These are phyloP conservation scores for Arthromyces matolae DNA, from an alignment of 768 basidiomycete species.

Conservation along the genomic window DNA sequence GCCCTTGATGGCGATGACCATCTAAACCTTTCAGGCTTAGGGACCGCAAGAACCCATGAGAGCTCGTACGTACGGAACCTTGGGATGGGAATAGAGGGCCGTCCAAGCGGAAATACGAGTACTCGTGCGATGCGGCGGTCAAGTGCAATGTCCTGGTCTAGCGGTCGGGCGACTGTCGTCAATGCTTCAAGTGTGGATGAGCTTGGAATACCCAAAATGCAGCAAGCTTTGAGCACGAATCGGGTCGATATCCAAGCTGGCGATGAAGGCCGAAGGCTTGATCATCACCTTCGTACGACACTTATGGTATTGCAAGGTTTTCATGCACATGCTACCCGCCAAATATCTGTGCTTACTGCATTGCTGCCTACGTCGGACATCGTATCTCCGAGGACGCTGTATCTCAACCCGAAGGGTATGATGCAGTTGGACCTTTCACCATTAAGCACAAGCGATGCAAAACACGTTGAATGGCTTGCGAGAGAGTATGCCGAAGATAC, in stretches of 20 bases:
- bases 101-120: slow-evolving; percentile 28
- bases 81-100: slow-evolving; percentile 72
- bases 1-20: slow-evolving; percentile 68
- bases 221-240: background rate
- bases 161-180: slow-evolving; percentile 32
- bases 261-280: slow-evolving; percentile 24
- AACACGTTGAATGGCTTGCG: slow-evolving; percentile 75
- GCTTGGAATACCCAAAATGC: background rate
- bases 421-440: slow-evolving; percentile 70
- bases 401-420: slow-evolving; percentile 59
- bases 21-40: slow-evolving; percentile 31
- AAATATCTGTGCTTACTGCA: slow-evolving; percentile 45
- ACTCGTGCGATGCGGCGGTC: slow-evolving; percentile 33
- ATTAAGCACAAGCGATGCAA: slow-evolving; percentile 65
- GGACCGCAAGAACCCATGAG: background rate
- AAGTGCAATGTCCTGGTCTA: slow-evolving; percentile 51
- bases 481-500: slow-evolving; percentile 56
- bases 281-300: slow-evolving; percentile 40
- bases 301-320: slow-evolving; percentile 64
- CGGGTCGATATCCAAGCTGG: slow-evolving; percentile 15
- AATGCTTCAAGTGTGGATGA: slow-evolving; percentile 28
- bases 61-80: slow-evolving; percentile 46
- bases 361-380: slow-evolving; percentile 22
- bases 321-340: slow-evolving; percentile 60
- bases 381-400: slow-evolving; percentile 26